Conservation (phyloP, 2,329 filamentous ascomycete species). For the Penicillium sp. region DNA sequence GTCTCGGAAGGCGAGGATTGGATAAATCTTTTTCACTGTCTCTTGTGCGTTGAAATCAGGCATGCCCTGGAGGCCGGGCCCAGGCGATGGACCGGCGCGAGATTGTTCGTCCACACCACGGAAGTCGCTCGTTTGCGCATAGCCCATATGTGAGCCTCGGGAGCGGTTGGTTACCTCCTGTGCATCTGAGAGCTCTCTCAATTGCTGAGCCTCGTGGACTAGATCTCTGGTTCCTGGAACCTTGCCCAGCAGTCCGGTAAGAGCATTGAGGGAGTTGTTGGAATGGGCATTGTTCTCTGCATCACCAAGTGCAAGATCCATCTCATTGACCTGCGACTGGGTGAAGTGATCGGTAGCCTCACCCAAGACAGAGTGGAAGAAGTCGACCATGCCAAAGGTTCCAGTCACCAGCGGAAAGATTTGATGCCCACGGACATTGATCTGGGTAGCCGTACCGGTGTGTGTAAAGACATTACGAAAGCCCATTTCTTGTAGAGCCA, state of each 20-base stretch:
- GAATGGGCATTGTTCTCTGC: slow-evolving; percentile 57
- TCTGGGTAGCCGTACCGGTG: slow-evolving; percentile 66
- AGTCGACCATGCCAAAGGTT: slow-evolving; percentile 78
- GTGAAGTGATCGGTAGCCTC: slow-evolving; percentile 83
- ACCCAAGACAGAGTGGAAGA: slow-evolving; percentile 73
- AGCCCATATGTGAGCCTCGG: slow-evolving; percentile 33
- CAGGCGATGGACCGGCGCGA: slow-evolving; percentile 34
- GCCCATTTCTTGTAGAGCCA: slow-evolving; percentile 72
- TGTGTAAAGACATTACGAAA: slow-evolving; percentile 70
- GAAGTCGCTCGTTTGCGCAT: slow-evolving; percentile 22
- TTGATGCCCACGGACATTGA: slow-evolving; percentile 64
- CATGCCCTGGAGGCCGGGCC: slow-evolving; percentile 68
- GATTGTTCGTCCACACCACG: slow-evolving; percentile 6
- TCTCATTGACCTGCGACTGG: slow-evolving; percentile 79
- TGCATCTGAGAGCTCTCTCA: slow-evolving; percentile 62
- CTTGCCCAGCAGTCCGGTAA: slow-evolving; percentile 73
- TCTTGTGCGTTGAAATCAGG: slow-evolving; percentile 77
- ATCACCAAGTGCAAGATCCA: slow-evolving; percentile 71
- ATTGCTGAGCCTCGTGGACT: slow-evolving; percentile 63
- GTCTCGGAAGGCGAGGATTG: slow-evolving; percentile 90
- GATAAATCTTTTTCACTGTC: slow-evolving; percentile 81
- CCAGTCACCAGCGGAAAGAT: slow-evolving; percentile 73
- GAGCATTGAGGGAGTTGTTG: slow-evolving; percentile 51
- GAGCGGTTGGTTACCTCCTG: slow-evolving; percentile 62
- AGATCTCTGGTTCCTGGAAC: slow-evolving; percentile 72